Conservation (phyloP, 1,139 yeast genomes). For the Lodderomyces metapsilosis region DNA sequence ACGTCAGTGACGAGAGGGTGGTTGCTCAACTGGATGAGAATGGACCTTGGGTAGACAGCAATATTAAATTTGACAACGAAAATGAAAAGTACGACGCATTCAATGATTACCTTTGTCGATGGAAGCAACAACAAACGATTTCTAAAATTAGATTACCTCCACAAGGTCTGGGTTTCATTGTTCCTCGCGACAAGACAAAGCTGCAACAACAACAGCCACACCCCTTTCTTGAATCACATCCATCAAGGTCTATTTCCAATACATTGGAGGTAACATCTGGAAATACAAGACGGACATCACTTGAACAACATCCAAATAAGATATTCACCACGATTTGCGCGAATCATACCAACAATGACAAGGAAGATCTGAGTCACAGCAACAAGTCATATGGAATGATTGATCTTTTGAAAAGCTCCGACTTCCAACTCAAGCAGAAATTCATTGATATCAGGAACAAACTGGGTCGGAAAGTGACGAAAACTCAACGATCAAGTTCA, state of each 20-base stretch:
- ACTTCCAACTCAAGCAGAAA: conserved; percentile 13
- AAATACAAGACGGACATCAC: background rate
- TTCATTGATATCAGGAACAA: conserved; percentile 11
- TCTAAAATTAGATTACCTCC: background rate
- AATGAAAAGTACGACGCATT: background rate
- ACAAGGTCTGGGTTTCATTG: background rate
- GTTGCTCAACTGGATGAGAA: too few relatives aligned
- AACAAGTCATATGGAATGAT: conserved; percentile 11
- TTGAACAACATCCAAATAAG: background rate
- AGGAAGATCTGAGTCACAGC: conserved; percentile 10
- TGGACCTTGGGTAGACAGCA: too few relatives aligned
- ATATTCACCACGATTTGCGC: background rate
- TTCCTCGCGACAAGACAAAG: background rate
- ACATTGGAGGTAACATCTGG: background rate
- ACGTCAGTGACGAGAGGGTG: background rate
- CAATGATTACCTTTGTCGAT: background rate
- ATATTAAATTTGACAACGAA: background rate
- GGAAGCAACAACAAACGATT: conserved; percentile 1
- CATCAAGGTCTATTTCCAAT: background rate
- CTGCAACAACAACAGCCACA: too few relatives aligned
- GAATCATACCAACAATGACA: conserved; percentile 3
- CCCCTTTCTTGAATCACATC: background rate
- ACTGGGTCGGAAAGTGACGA: conserved; percentile 6
- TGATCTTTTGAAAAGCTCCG: conserved; percentile 14
- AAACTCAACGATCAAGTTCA: conserved; percentile 6